phyloP scores from a whole-genome alignment of 805 yeast species.

The Myxozyma neotropica region DNA sequence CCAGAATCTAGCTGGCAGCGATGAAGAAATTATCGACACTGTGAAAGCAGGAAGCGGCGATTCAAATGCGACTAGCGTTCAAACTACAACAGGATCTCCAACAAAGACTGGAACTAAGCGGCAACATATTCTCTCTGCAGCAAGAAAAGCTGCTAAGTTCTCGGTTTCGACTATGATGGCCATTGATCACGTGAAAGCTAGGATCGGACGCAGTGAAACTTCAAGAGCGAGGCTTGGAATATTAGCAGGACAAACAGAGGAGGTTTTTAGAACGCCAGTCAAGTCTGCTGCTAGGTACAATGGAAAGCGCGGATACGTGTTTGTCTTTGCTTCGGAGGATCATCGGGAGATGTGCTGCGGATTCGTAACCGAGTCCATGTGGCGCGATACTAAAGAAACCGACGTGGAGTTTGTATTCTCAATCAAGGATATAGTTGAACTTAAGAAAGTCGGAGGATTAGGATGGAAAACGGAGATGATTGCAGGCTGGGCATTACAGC shows the following conservation, averaged over 20 bases:
- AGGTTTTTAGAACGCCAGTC: background rate
- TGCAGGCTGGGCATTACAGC: conserved; percentile 23
- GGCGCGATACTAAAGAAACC: conserved; percentile 7
- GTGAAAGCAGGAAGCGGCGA: conserved; percentile 1
- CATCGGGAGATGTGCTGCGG: conserved; percentile 1
- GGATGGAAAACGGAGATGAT: conserved; percentile 24
- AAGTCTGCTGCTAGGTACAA: conserved; percentile 6
- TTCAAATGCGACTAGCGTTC: background rate
- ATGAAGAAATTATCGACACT: background rate
- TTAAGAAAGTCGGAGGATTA: conserved; percentile 18
- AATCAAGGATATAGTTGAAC: conserved; percentile 10
- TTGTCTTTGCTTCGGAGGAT: background rate
- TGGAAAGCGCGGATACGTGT: conserved; percentile 16
- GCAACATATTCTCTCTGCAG: conserved; percentile 2
- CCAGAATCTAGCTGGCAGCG: conserved; percentile 1
- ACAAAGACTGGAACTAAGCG: background rate
- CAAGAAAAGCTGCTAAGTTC: background rate
- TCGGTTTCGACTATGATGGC: conserved; percentile 9
- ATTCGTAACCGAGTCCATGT: conserved; percentile 7
- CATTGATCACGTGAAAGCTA: conserved; percentile 11
- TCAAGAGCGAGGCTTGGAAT: conserved; percentile 15
- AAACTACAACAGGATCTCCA: background rate
- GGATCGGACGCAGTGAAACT: conserved; percentile 6
- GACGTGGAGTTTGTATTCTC: conserved; percentile 11
- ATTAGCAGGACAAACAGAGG: background rate